Conservation (phyloP, 805 yeast species). For the Ascoidea asiatica region DNA sequence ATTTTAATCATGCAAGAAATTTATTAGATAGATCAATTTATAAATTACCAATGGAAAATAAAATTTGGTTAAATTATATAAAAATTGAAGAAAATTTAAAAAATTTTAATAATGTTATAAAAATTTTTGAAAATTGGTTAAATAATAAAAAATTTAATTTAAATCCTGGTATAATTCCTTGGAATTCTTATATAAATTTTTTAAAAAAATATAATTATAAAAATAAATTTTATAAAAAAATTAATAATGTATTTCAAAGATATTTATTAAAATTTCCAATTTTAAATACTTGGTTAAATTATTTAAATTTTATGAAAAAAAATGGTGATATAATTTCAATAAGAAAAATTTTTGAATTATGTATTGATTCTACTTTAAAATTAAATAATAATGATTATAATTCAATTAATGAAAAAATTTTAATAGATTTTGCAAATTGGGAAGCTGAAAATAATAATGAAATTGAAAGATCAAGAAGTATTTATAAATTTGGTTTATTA, state of each 20-base stretch:
- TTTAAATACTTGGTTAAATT: conserved; percentile 48
- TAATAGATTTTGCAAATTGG: conserved; percentile 54
- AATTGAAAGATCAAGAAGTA: conserved; percentile 45
- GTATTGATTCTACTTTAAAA: conserved; percentile 38
- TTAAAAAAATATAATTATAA: conserved; percentile 50
- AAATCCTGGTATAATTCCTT: conserved; percentile 14
- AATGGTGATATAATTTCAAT: conserved; percentile 31
- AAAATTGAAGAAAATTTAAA: conserved; percentile 71
- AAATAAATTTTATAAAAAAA: conserved; percentile 51
- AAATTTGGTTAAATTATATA: conserved; percentile 76
- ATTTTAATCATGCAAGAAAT: conserved; percentile 82
- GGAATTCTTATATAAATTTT: conserved; percentile 63
- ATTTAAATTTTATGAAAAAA: conserved; percentile 60
- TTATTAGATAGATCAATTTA: conserved; percentile 66
- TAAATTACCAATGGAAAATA: conserved; percentile 64
- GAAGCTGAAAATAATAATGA: conserved; percentile 51
- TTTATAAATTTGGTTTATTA: conserved; percentile 38
- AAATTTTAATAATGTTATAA: conserved; percentile 45
- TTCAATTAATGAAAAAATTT: conserved; percentile 23
- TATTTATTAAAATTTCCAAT: conserved; percentile 49
- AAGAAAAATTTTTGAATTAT: conserved; percentile 53
- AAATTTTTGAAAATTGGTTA: conserved; percentile 69
- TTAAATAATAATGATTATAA: conserved; percentile 15
- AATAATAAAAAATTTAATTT: conserved; percentile 61
- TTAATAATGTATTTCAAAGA: conserved; percentile 14